These are phyloP conservation scores for Strombidium stylifer DNA, from an alignment of 73 alveolate species.

Conservation along the genomic window DNA sequence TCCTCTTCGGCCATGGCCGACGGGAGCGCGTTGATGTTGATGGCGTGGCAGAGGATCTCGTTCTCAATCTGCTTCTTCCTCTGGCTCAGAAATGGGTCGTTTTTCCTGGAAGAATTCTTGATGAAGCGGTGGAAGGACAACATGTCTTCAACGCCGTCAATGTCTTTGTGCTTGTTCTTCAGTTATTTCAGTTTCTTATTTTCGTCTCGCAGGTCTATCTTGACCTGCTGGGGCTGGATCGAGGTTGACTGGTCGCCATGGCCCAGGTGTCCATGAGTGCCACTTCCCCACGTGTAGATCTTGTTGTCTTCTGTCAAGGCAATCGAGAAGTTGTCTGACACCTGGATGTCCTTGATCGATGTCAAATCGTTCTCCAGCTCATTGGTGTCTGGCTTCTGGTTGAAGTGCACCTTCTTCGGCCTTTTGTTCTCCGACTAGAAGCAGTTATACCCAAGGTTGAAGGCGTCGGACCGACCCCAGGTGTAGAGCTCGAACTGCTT, in stretches of 20 bases:
- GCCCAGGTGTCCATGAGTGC: conserved; percentile 50
- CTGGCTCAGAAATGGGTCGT: neutral
- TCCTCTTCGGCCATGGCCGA: neutral
- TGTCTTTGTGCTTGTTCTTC: conserved; percentile 27
- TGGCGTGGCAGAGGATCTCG: neutral
- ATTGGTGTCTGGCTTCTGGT: no score
- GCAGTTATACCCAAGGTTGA: conserved; percentile 28
- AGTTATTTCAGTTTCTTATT: conserved; percentile 11
- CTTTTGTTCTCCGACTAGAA: no score
- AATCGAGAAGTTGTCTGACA: conserved; percentile 11
- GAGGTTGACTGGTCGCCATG: conserved; percentile 24
- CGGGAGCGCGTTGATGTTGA: conserved; percentile 11
- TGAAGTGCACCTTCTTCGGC: no score
- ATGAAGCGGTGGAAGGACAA: conserved; percentile 18
- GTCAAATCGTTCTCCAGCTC: no score
- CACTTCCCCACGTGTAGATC: conserved; percentile 53
- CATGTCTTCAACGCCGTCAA: conserved; percentile 30
- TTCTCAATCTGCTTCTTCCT: conserved; percentile 6
- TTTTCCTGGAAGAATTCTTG: conserved; percentile 2
- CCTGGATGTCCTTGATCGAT: conserved; percentile 20
- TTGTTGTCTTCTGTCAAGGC: conserved; percentile 42
- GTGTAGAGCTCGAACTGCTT: conserved; percentile 30
- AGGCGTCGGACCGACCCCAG: conserved; percentile 35
- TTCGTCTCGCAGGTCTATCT: conserved; percentile 9
- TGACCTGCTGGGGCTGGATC: conserved; percentile 1